Base-by-base conservation (phyloP, 2,329 filamentous ascomycete genomes). In the Cyphellophora attinorum region DNA sequence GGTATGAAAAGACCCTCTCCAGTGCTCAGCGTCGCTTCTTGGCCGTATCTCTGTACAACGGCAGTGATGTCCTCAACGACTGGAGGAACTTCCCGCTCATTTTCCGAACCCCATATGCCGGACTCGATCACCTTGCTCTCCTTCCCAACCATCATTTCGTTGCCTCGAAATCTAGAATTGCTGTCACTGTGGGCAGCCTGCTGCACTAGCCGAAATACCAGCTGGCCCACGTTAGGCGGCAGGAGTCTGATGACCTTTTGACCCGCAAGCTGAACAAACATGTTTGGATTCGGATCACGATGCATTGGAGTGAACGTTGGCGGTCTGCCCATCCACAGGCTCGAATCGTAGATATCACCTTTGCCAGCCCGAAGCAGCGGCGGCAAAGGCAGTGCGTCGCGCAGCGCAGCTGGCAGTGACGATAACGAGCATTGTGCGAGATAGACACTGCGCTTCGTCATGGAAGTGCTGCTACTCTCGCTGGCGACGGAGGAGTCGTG, bases 261-360 rank as follows among this genome's bases (percentile, higher is more conserved):
- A 3, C 84, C 76, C 11, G 74, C 75, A 10, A 96, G 58, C 58
- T 98, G 91, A 29, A 84, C 75, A 54, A 96, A 94, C 0, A 95
- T 51, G 53, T 98, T 98, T 0, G 85, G 85, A 50, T 96, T 96
- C 1, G 91, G 91, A 51, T 98, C 91, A 35, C 82, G 75, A 58
- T 98, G 91, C 3, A 94, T 65, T 3, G 91, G 86, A 1, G 91
- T 95, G 6, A 10, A 11, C 0, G 88, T 95, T 1, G 85, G 85
- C 25, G 85, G 76, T 11, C 80, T 66, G 1, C 91, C 91, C 10
- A 96, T 70, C 89, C 89, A 98, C 28, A 96, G 65, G 48, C 83
- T 93, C 0, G 81, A 79, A 48, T 71, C 74, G 54, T 96, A 95
- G n/a, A 95, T 60, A 54, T 95, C 88, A 3, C 85, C 85, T 46